Evolutionary conservation across 345 rosid genomes (phyloP).

Genomic region (Arabis hirsuta): DNA sequence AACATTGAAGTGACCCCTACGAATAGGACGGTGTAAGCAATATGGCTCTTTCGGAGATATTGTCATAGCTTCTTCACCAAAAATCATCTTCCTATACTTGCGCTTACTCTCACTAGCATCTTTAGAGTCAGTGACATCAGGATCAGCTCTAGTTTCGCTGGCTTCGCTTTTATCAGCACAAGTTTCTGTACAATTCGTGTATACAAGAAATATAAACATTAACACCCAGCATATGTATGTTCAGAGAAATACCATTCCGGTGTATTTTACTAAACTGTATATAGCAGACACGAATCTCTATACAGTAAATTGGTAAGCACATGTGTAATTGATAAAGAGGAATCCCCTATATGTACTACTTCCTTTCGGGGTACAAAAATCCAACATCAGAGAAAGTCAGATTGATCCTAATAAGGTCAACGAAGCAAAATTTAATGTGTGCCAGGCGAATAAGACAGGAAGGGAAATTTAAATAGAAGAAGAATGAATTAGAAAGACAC

Average conservation of each 20-base stretch:
- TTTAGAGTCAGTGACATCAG: constrained; percentile 44
- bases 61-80: constrained; percentile 88
- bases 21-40: constrained; percentile 73
- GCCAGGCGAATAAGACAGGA: constrained; percentile 2
- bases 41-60: constrained; percentile 83
- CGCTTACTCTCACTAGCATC: constrained; percentile 48
- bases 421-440: background rate
- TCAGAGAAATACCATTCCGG: constrained; percentile 8
- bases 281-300: background rate
- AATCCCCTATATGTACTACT: background rate
- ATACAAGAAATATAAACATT: background rate
- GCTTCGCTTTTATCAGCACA: constrained; percentile 47
- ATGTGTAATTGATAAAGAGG: background rate
- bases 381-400: background rate
- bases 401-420: background rate
- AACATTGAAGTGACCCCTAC: constrained; percentile 93
- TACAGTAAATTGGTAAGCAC: background rate
- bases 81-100: constrained; percentile 60
- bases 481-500: constrained; percentile 34
- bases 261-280: constrained; percentile 11
- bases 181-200: constrained; percentile 49
- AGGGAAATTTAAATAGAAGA: background rate
- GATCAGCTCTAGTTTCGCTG: constrained; percentile 42
- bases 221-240: background rate
- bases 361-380: background rate